A percentile compares a stretch with the other conserved stretches of the same genome.
phyloP scores from a whole-genome alignment of 345 rosid genomes.

The Populus ilicifolia region DNA sequence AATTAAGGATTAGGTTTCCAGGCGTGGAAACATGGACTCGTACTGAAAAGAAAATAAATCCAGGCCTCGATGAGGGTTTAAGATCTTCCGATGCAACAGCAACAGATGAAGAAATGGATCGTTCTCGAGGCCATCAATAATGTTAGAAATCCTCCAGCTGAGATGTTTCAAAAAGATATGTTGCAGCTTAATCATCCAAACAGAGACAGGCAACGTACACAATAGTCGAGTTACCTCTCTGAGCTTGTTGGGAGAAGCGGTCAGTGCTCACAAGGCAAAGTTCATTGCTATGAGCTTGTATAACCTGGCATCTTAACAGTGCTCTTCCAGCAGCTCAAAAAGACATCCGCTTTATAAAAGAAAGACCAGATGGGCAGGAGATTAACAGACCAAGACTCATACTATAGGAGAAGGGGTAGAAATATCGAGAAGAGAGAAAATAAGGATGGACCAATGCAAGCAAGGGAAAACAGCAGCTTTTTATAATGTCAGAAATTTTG shows the following conservation, averaged over 20 bases:
- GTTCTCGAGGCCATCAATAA: neutral
- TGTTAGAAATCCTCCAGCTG: neutral
- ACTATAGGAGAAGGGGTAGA: neutral
- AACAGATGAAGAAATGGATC: neutral
- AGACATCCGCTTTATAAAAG: constrained; percentile 6
- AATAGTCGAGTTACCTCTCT: neutral
- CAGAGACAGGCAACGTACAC: neutral
- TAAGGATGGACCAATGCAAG: neutral
- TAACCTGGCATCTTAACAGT: neutral
- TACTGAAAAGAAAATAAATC: neutral
- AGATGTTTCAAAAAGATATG: neutral
- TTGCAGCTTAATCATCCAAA: neutral
- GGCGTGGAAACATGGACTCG: neutral
- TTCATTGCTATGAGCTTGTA: constrained; percentile 20
- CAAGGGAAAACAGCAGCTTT: neutral
- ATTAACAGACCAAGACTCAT: constrained; percentile 11
- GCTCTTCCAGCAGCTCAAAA: constrained; percentile 17
- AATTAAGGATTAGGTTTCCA: neutral
- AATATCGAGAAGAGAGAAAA: neutral
- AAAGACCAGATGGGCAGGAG: neutral
- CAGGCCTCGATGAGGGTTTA: neutral
- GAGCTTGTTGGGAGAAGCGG: neutral
- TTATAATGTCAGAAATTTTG: neutral
- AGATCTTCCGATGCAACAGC: neutral
- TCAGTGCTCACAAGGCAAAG: neutral